Conservation (phyloP, 2,329 filamentous ascomycete genomes). For the Talaromyces piceae region DNA sequence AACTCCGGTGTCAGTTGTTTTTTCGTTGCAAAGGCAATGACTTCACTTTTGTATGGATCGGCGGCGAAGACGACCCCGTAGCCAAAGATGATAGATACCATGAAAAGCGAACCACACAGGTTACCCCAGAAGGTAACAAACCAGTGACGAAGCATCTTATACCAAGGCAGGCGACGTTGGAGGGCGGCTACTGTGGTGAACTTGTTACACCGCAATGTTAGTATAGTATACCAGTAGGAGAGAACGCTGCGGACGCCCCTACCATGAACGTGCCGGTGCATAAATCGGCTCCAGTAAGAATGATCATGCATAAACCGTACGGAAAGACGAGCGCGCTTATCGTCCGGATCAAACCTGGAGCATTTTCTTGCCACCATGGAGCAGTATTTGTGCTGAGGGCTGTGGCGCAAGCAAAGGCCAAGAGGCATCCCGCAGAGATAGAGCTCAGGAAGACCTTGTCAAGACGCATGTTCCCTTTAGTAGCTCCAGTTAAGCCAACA, state of each 20-base stretch:
- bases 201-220: conserved; percentile 18
- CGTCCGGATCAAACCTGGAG: conserved; percentile 41
- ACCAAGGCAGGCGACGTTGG: conserved; percentile 29
- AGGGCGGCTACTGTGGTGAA: conserved; percentile 40
- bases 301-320: conserved; percentile 43
- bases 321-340: conserved; percentile 43
- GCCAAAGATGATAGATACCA: conserved; percentile 10
- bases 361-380: conserved; percentile 44
- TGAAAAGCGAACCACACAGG: conserved; percentile 9
- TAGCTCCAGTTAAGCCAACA: conserved; percentile 42
- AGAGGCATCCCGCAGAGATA: conserved; percentile 45
- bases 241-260: background rate
- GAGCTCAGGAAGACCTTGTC: conserved; percentile 48
- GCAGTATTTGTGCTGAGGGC: conserved; percentile 40
- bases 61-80: conserved; percentile 7
- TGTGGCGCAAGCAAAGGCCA: conserved; percentile 46
- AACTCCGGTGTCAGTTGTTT: conserved; percentile 13
- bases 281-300: conserved; percentile 44
- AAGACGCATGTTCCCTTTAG: conserved; percentile 47
- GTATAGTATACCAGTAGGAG: background rate
- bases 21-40: conserved; percentile 9
- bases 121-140: conserved; percentile 10
- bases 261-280: conserved; percentile 44
- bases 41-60: conserved; percentile 8
- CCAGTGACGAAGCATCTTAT: conserved; percentile 47